These are phyloP conservation scores for Nothophytophthora sp. DNA, from an alignment of 352 stramenopile genomes.

Conservation along the genomic window DNA sequence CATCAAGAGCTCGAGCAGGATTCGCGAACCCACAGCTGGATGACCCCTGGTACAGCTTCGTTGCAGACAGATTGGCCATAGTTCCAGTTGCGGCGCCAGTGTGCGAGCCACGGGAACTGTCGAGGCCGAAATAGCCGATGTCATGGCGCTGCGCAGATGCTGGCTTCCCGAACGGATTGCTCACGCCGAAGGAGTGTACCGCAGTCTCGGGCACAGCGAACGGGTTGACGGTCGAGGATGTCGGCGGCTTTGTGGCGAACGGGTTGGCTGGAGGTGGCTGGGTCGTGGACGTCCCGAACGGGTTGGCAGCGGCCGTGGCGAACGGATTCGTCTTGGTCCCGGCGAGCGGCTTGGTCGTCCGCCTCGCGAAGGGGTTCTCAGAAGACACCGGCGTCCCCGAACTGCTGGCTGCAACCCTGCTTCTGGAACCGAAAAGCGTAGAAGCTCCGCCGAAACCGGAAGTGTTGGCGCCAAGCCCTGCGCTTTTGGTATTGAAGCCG, in stretches of 20 bases:
- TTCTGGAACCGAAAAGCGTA: slow-evolving; percentile 3
- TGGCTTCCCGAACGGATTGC: neutral
- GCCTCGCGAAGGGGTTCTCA: slow-evolving; percentile 9
- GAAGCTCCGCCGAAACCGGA: neutral
- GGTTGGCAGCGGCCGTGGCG: neutral
- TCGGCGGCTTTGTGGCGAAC: neutral
- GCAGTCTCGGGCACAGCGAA: slow-evolving; percentile 1
- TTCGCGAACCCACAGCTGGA: too few species aligned
- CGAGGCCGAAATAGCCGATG: neutral
- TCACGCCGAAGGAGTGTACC: too few species aligned
- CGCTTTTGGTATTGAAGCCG: neutral
- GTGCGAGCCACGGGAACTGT: too few species aligned
- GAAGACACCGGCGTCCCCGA: slow-evolving; percentile 11
- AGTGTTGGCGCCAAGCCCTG: slow-evolving; percentile 3
- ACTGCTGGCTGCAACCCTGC: neutral
- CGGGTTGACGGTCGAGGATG: slow-evolving; percentile 2
- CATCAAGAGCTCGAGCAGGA: too few species aligned
- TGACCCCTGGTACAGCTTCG: too few species aligned
- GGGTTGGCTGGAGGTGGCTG: neutral
- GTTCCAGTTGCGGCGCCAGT: too few species aligned
- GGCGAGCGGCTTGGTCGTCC: neutral
- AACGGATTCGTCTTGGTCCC: neutral
- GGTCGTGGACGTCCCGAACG: neutral
- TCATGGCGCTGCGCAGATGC: too few species aligned
- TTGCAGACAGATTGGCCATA: too few species aligned